Evolutionary conservation across 768 basidiomycete genomes (phyloP).

Genomic region (Russula virescens): DNA sequence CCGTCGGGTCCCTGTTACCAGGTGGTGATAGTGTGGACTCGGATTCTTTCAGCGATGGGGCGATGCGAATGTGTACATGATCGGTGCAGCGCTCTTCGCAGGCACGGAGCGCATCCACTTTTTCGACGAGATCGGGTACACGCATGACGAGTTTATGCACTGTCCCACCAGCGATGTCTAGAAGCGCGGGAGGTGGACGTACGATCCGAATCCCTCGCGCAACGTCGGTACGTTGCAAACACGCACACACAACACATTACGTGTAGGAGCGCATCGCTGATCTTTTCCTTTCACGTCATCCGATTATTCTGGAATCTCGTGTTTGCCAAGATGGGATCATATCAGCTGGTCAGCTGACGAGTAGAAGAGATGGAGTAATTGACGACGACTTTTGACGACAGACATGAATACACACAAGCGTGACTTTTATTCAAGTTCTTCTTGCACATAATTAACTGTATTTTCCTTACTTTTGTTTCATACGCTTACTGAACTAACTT

Average conservation of each 20-base stretch:
- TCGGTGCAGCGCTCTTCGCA: constrained; percentile 73
- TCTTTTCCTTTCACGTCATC: not conserved
- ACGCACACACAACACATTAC: no score
- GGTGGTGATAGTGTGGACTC: no score
- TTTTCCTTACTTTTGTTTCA: no score
- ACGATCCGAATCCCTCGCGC: constrained; percentile 35
- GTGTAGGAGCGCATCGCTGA: no score
- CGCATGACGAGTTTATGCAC: constrained; percentile 67
- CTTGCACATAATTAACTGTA: no score
- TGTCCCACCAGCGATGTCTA: constrained; percentile 38
- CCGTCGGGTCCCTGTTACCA: no score
- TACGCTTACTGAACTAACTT: no score
- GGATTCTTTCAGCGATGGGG: constrained; percentile 62
- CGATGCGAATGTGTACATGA: constrained; percentile 83
- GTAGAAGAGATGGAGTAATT: no score
- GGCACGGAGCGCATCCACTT: constrained; percentile 73
- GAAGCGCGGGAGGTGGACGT: constrained; percentile 40
- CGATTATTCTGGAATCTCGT: not conserved
- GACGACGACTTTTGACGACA: no score
- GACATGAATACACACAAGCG: no score
- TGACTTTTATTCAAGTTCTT: no score
- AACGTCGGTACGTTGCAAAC: constrained; percentile 50
- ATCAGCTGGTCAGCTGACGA: not conserved
- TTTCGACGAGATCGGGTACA: constrained; percentile 81
- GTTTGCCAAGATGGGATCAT: not conserved